phyloP scores from a whole-genome alignment of 768 basidiomycete genomes.

The Gyrodon lividus region DNA sequence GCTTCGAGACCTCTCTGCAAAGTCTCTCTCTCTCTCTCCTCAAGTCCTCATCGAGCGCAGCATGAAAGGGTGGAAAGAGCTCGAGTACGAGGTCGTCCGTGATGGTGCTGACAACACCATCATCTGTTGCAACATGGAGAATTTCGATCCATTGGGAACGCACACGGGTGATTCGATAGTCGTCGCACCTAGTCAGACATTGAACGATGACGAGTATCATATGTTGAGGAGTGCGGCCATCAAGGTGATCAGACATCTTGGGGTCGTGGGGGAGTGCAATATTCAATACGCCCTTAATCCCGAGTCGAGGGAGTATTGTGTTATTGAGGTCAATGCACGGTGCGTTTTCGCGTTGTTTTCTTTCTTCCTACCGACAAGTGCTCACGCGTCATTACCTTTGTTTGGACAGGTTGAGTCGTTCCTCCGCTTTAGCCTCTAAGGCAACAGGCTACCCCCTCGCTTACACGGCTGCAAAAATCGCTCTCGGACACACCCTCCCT shows the following conservation, averaged over 20 bases:
- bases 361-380: background rate
- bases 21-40: conserved; percentile 84
- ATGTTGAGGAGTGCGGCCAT: conserved; percentile 98
- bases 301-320: conserved; percentile 88
- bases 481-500: conserved; percentile 94
- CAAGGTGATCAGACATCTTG: conserved; percentile 90
- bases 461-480: conserved; percentile 98
- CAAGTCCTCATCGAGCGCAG: conserved; percentile 97
- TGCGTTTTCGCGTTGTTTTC: conserved; percentile 22
- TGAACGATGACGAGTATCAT: conserved; percentile 98
- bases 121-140: conserved; percentile 99
- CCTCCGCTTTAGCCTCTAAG: conserved; percentile 95
- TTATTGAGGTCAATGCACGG: conserved; percentile 98
- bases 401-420: conserved; percentile 64
- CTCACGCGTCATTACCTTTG: conserved; percentile 5
- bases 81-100: conserved; percentile 98
- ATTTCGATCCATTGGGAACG: conserved; percentile 98
- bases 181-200: conserved; percentile 95
- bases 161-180: conserved; percentile 99
- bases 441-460: conserved; percentile 99
- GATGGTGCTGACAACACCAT: conserved; percentile 99
- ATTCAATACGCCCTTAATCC: conserved; percentile 99
- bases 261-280: conserved; percentile 93
- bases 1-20: conserved; percentile 90
- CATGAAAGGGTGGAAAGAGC: conserved; percentile 99